These are phyloP conservation scores for Microdochium nivale DNA, from an alignment of 2,329 filamentous ascomycete genomes.

Conservation along the genomic window DNA sequence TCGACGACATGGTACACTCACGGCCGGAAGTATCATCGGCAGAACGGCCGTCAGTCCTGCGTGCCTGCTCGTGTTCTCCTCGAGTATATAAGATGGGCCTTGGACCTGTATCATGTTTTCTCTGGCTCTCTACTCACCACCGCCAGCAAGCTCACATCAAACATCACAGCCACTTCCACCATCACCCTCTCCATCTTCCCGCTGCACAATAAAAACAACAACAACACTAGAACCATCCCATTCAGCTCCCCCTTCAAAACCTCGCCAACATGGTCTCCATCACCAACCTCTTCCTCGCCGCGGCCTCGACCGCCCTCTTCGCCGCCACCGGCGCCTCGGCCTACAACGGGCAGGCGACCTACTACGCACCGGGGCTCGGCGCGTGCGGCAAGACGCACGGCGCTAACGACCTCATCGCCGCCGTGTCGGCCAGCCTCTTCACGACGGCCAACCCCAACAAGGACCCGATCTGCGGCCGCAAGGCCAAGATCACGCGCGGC, in stretches of 20 bases:
- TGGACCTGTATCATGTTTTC: no score
- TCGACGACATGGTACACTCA: no score
- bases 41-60: no score
- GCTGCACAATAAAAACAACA: no score
- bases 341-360: conserved; percentile 56
- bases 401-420: conserved; percentile 45
- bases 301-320: background rate
- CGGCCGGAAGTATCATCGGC: no score
- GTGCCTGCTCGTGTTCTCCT: no score
- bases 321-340: background rate
- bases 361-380: conserved; percentile 50
- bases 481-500: conserved; percentile 43
- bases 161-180: no score
- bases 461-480: conserved; percentile 53
- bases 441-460: conserved; percentile 50
- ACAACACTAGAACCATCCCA: no score
- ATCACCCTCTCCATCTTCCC: no score
- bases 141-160: no score
- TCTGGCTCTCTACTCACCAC: no score
- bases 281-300: background rate
- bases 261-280: background rate
- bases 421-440: conserved; percentile 51
- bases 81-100: no score
- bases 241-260: background rate
- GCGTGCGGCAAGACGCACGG: conserved; percentile 49